Evolutionary conservation across 2,329 filamentous ascomycete species (phyloP).

Genomic region (Phaeosphaeria sp.): DNA sequence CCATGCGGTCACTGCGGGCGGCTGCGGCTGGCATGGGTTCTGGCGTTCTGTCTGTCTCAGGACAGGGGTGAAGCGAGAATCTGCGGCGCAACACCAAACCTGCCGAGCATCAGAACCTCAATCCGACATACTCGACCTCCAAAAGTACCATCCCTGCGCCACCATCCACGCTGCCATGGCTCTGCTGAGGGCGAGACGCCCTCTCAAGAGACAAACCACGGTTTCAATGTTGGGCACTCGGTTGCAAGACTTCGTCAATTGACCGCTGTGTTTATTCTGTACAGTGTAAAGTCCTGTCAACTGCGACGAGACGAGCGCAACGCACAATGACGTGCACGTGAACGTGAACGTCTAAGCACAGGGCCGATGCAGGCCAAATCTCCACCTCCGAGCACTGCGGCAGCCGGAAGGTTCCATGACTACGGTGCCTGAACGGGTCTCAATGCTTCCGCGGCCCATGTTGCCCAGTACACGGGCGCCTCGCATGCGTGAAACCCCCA

Average conservation of each 20-base stretch:
- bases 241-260: background rate
- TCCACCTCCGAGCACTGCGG: slow-evolving; percentile 28
- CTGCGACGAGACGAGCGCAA: background rate
- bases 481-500: slow-evolving; percentile 47
- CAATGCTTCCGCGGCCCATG: slow-evolving; percentile 39
- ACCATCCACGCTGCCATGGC: slow-evolving; percentile 17
- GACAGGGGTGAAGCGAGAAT: slow-evolving; percentile 34
- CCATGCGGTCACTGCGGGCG: slow-evolving; percentile 12
- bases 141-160: slow-evolving; percentile 22
- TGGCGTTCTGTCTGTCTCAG: slow-evolving; percentile 31
- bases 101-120: slow-evolving; percentile 37
- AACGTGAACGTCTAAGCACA: slow-evolving; percentile 10
- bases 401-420: slow-evolving; percentile 20
- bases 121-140: slow-evolving; percentile 30
- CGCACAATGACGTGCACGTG: slow-evolving; percentile 14
- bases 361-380: slow-evolving; percentile 21
- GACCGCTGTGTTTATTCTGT: background rate
- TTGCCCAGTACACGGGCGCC: slow-evolving; percentile 27
- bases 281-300: background rate
- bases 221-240: slow-evolving; percentile 25
- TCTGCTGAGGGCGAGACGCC: slow-evolving; percentile 11
- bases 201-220: slow-evolving; percentile 34
- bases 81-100: slow-evolving; percentile 38
- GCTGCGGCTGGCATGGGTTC: slow-evolving; percentile 26
- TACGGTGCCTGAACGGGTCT: slow-evolving; percentile 38